Evolutionary conservation across 2,329 filamentous ascomycete genomes (phyloP).

Genomic region (Colletotrichum tropicale): DNA sequence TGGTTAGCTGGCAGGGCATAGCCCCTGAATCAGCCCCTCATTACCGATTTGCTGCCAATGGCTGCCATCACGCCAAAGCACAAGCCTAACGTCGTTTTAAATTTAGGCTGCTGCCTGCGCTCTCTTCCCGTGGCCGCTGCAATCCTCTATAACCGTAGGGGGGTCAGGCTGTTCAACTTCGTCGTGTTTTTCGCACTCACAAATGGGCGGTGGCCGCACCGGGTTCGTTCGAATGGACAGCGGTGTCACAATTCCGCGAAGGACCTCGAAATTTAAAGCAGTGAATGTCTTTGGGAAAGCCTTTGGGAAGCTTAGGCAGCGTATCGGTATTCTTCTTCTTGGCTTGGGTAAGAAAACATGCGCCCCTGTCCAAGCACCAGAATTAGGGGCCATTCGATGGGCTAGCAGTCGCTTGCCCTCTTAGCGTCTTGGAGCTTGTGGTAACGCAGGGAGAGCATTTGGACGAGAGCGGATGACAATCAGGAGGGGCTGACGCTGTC

Average conservation of each 20-base stretch:
- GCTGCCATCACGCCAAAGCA: not conserved
- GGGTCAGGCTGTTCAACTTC: not conserved
- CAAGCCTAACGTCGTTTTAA: not conserved
- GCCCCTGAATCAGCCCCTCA: not conserved
- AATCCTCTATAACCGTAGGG: not conserved
- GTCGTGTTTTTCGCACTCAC: not conserved
- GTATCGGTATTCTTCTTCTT: not conserved
- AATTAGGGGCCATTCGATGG: not conserved
- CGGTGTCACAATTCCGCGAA: rapidly evolving
- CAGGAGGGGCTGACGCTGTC: not conserved
- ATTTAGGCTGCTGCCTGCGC: not conserved
- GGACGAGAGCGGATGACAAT: not conserved
- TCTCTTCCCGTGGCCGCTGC: not conserved
- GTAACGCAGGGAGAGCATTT: too few species aligned
- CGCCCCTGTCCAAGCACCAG: not conserved
- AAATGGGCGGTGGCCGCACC: not conserved
- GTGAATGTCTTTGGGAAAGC: not conserved
- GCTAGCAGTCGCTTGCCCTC: not conserved
- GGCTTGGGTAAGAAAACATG: not conserved
- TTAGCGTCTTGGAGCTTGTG: not conserved
- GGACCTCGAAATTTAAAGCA: not conserved
- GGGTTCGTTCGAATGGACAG: not conserved
- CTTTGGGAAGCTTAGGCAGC: not conserved
- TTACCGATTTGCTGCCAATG: not conserved
- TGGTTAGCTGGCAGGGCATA: not conserved